phyloP scores from a whole-genome alignment of 768 basidiomycete species.

The Mycena rebaudengoi region DNA sequence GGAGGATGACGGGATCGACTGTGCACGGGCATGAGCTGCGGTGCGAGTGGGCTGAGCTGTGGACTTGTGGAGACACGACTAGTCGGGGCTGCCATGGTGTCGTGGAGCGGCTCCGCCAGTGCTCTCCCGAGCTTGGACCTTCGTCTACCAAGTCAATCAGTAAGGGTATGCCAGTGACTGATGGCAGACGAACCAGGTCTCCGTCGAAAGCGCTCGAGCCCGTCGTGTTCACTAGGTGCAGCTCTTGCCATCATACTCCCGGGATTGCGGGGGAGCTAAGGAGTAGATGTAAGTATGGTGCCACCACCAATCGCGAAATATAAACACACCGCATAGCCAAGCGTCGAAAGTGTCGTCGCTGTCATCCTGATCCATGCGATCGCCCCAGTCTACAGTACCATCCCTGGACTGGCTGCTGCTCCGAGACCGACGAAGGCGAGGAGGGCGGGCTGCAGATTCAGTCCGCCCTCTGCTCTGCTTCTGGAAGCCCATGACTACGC shows the following conservation, averaged over 20 bases:
- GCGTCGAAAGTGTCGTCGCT: not conserved
- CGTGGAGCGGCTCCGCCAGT: not conserved
- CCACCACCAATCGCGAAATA: constrained; percentile 3
- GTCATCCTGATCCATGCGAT: not conserved
- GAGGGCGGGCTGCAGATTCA: not conserved
- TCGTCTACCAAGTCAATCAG: not conserved
- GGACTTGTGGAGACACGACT: constrained; percentile 23
- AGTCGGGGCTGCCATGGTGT: constrained; percentile 22
- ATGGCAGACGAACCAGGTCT: not conserved
- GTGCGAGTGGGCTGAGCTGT: constrained; percentile 25
- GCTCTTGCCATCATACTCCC: not conserved
- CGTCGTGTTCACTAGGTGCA: constrained; percentile 1
- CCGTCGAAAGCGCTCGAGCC: not conserved
- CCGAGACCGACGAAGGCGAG: constrained; percentile 4
- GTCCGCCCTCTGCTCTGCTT: not conserved
- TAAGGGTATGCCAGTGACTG: not conserved
- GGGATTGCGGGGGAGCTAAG: not conserved
- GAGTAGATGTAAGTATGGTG: not conserved
- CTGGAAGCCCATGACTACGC: constrained; percentile 6
- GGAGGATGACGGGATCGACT: constrained; percentile 23
- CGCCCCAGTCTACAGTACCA: not conserved
- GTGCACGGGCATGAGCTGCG: constrained; percentile 23
- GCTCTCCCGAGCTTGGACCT: not conserved
- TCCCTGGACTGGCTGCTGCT: constrained; percentile 12
- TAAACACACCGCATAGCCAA: too few species aligned